phyloP scores from a whole-genome alignment of 228 moss, liverwort and hornwort genomes.

The Sphagnum fallax region DNA sequence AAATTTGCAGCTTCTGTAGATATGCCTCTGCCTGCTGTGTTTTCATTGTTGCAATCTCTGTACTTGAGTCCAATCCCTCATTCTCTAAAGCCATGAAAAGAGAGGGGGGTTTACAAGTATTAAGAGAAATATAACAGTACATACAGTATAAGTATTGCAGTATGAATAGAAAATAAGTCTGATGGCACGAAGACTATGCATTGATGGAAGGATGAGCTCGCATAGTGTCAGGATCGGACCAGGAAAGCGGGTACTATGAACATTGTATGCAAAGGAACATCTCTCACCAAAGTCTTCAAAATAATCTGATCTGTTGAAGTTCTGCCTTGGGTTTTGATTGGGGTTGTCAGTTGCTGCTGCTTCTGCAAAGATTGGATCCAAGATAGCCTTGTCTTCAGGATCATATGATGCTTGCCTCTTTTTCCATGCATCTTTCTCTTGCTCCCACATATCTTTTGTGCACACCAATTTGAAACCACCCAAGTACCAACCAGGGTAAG shows the following conservation, averaged over 20 bases:
- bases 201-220: too few relatives aligned
- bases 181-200: too few relatives aligned
- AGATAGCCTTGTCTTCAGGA: slow-evolving; percentile 21
- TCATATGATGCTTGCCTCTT: slow-evolving; percentile 23
- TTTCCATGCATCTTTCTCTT: slow-evolving; percentile 18
- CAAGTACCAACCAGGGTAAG: slow-evolving; percentile 1
- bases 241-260: slow-evolving; percentile 13
- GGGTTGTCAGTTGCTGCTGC: slow-evolving; percentile 8
- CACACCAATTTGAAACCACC: slow-evolving; percentile 14
- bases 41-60: slow-evolving; percentile 76
- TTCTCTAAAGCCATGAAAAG: not conserved
- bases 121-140: not conserved
- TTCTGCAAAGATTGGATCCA: slow-evolving; percentile 11
- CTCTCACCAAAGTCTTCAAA: slow-evolving; percentile 22
- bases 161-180: not conserved
- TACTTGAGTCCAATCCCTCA: slow-evolving; percentile 41
- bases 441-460: slow-evolving; percentile 13
- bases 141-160: not conserved
- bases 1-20: slow-evolving; percentile 72
- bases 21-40: slow-evolving; percentile 79
- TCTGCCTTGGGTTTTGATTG: slow-evolving; percentile 15
- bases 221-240: not conserved
- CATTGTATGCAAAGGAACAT: slow-evolving; percentile 16
- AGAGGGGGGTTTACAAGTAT: not conserved
- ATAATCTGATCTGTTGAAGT: slow-evolving; percentile 5